Conservation (phyloP, 2,329 filamentous ascomycete genomes). For the Penicillium sp. region DNA sequence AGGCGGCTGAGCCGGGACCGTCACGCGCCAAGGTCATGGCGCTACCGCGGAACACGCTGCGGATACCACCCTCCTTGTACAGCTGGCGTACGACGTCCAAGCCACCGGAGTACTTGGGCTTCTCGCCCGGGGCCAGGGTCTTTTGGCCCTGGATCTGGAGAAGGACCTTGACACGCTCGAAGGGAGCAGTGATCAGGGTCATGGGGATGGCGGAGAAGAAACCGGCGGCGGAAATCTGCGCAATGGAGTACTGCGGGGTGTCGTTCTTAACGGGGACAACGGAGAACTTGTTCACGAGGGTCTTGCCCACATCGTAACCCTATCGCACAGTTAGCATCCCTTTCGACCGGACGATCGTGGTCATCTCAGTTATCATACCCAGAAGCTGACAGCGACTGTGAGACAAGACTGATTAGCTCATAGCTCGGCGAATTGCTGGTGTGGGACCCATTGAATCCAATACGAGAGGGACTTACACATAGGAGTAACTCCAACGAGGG, state of each 20-base stretch:
- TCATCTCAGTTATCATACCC: conserved; percentile 43
- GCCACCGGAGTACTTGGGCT: conserved; percentile 84
- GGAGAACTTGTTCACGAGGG: conserved; percentile 68
- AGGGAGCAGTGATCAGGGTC: conserved; percentile 97
- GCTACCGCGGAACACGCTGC: conserved; percentile 87
- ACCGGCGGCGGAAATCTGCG: conserved; percentile 83
- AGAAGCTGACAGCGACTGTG: conserved; percentile 63
- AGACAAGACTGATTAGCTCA: conserved; percentile 3
- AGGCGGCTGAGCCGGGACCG: conserved; percentile 86
- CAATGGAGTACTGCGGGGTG: conserved; percentile 67
- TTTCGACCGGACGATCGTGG: background rate
- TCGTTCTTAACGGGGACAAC: conserved; percentile 60
- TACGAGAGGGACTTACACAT: conserved; percentile 72
- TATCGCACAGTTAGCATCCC: conserved; percentile 52
- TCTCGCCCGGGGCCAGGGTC: conserved; percentile 76
- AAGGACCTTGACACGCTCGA: conserved; percentile 98
- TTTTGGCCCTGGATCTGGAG: conserved; percentile 96
- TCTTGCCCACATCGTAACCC: conserved; percentile 95
- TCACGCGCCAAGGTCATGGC: conserved; percentile 90
- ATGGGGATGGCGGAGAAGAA: conserved; percentile 98
- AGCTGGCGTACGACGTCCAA: conserved; percentile 88
- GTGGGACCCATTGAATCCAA: conserved; percentile 2
- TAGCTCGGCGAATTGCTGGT: background rate
- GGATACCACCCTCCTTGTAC: conserved; percentile 84
- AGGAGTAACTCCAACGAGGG: conserved; percentile 89